These are phyloP conservation scores for Podila clonocystis DNA, from an alignment of 192 early-diverging fungal species.

Conservation along the genomic window DNA sequence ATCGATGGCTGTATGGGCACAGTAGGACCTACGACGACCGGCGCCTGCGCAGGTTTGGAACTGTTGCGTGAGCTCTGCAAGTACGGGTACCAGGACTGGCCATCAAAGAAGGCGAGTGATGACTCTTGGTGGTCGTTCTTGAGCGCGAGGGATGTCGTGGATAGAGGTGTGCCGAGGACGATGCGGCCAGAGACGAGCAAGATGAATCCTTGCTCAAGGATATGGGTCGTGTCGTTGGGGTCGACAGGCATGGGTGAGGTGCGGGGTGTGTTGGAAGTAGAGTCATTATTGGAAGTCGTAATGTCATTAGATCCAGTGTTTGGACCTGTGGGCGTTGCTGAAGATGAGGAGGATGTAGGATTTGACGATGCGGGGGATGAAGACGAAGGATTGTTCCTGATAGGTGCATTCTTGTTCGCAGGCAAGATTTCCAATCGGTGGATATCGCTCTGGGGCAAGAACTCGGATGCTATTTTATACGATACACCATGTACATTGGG, in stretches of 20 bases:
- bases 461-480: constrained; percentile 15
- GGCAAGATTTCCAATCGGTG: constrained; percentile 31
- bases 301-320: background rate
- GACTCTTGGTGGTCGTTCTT: constrained; percentile 44
- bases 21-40: background rate
- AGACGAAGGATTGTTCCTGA: background rate
- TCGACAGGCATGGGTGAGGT: background rate
- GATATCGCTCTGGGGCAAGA: constrained; percentile 28
- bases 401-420: constrained; percentile 16
- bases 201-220: constrained; percentile 43
- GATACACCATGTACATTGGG: too few relatives aligned
- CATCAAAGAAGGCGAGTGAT: constrained; percentile 59
- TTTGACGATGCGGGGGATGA: background rate
- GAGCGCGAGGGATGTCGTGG: background rate
- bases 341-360: background rate
- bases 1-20: background rate
- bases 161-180: constrained; percentile 31
- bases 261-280: background rate
- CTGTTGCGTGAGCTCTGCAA: constrained; percentile 38
- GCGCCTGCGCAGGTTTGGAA: constrained; percentile 15
- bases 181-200: constrained; percentile 57
- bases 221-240: constrained; percentile 21
- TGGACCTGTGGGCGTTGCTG: background rate
- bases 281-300: constrained; percentile 4
- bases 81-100: constrained; percentile 56